Evolutionary conservation across 768 basidiomycete species (phyloP).

Genomic region (Auricularia cornea): DNA sequence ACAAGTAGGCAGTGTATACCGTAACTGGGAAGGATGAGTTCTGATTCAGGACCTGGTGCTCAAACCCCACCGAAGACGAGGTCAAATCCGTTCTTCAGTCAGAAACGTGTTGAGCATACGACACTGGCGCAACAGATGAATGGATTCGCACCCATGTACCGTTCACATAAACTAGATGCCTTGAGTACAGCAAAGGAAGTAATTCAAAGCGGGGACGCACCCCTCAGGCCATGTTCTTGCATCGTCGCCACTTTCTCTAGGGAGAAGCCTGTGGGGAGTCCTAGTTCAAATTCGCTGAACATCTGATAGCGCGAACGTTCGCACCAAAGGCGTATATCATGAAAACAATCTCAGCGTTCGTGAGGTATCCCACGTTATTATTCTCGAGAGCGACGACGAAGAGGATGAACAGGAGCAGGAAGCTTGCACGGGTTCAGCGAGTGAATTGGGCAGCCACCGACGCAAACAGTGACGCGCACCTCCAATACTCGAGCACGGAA

Average conservation of each 20-base stretch:
- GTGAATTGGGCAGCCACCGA: too few relatives aligned
- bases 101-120: too few relatives aligned
- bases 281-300: constrained; percentile 27
- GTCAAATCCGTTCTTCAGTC: constrained; percentile 79
- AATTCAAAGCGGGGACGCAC: constrained; percentile 28
- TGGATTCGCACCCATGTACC: constrained; percentile 13
- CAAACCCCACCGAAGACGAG: constrained; percentile 63
- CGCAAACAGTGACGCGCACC: too few relatives aligned
- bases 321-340: constrained; percentile 47
- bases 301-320: constrained; percentile 2
- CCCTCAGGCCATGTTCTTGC: constrained; percentile 91
- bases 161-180: constrained; percentile 2
- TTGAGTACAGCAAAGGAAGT: not conserved
- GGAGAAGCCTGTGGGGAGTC: constrained; percentile 65
- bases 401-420: constrained; percentile 69
- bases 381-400: constrained; percentile 77
- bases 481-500: constrained; percentile 80
- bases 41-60: not conserved
- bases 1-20: constrained; percentile 65
- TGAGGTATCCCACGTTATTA: constrained; percentile 52
- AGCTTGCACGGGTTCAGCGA: too few relatives aligned
- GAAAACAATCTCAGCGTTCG: constrained; percentile 60
- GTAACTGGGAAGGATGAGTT: constrained; percentile 43
- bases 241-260: constrained; percentile 90
- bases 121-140: too few relatives aligned